Percentiles rank a stretch among this genome's conserved stretches.
These are phyloP conservation scores for Acer saccharum DNA, from an alignment of 345 rosid genomes.

Conservation along the genomic window DNA sequence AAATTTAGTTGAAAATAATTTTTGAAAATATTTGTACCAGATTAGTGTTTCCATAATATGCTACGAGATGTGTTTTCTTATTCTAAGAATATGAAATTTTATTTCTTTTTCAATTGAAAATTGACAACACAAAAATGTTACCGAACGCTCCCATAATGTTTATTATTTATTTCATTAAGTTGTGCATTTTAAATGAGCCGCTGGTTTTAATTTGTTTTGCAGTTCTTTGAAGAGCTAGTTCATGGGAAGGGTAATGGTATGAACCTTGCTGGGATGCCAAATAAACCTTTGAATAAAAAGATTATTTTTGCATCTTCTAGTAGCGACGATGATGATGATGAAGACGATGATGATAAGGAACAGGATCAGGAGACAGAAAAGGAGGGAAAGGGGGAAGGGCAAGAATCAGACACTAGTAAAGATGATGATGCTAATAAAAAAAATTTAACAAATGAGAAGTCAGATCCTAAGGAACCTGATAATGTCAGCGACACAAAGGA, in stretches of 20 bases:
- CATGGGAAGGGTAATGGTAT: slow-evolving; percentile 44
- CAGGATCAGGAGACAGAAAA: slow-evolving; percentile 29
- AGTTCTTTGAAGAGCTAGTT: slow-evolving; percentile 88
- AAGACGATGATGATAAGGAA: slow-evolving; percentile 53
- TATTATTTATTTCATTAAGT: not conserved
- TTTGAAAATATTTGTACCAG: not conserved
- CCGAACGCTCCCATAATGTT: too few species aligned
- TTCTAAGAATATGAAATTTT: too few species aligned
- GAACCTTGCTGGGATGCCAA: slow-evolving; percentile 38
- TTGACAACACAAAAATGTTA: too few species aligned
- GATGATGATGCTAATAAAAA: slow-evolving; percentile 31
- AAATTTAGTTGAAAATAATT: not conserved
- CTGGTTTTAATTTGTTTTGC: slow-evolving; percentile 15
- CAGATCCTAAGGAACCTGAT: slow-evolving; percentile 26
- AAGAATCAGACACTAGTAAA: slow-evolving; percentile 27
- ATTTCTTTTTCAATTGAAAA: too few species aligned
- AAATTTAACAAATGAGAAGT: slow-evolving; percentile 33
- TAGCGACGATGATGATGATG: slow-evolving; percentile 53
- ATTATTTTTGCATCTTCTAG: slow-evolving; percentile 67
- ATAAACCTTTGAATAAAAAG: slow-evolving; percentile 73
- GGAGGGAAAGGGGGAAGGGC: slow-evolving; percentile 28
- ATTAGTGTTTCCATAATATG: not conserved
- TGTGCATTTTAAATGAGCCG: not conserved
- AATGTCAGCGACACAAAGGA: slow-evolving; percentile 27
- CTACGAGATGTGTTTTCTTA: too few species aligned